A percentile compares a stretch with the other conserved stretches of the same genome.
phyloP scores from a whole-genome alignment of 140 eudicot species.

The Oenanthe javanica region DNA sequence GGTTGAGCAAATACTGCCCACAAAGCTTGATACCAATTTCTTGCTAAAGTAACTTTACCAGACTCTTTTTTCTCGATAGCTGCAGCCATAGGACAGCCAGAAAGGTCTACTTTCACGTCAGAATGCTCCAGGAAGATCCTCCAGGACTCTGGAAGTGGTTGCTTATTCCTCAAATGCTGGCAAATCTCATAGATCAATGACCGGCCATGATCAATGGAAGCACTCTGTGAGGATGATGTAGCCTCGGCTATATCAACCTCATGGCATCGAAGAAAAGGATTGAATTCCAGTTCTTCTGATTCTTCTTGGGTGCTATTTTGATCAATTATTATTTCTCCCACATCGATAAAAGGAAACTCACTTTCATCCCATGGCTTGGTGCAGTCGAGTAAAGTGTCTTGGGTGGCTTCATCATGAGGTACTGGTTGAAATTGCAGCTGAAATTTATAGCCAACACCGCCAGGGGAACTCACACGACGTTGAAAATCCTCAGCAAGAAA shows the following conservation, averaged over 20 bases:
- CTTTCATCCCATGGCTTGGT: conserved; percentile 70
- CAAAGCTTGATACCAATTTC: conserved; percentile 49
- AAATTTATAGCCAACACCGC: conserved; percentile 52
- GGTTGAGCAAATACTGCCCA: conserved; percentile 71
- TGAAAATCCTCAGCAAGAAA: conserved; percentile 74
- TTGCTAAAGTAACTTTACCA: conserved; percentile 40
- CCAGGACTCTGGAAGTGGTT: conserved; percentile 81
- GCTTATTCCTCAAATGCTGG: conserved; percentile 60
- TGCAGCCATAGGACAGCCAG: conserved; percentile 78
- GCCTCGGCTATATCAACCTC: conserved; percentile 71
- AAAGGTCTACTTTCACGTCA: conserved; percentile 78
- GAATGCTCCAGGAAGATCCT: conserved; percentile 65
- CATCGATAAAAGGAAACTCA: conserved; percentile 48
- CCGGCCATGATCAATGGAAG: conserved; percentile 91
- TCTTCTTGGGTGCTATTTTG: conserved; percentile 43
- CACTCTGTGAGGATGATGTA: conserved; percentile 68
- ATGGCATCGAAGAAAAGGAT: conserved; percentile 57
- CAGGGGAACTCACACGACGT: conserved; percentile 55
- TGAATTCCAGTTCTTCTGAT: conserved; percentile 56
- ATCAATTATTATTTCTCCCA: conserved; percentile 60
- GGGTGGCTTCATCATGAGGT: conserved; percentile 44
- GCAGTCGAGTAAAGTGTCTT: conserved; percentile 65
- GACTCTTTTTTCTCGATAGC: conserved; percentile 22
- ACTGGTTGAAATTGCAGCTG: conserved; percentile 60
- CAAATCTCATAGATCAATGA: conserved; percentile 68